phyloP scores from a whole-genome alignment of 1,284 basidiomycete genomes.

The Paramarasmius palmivorus region DNA sequence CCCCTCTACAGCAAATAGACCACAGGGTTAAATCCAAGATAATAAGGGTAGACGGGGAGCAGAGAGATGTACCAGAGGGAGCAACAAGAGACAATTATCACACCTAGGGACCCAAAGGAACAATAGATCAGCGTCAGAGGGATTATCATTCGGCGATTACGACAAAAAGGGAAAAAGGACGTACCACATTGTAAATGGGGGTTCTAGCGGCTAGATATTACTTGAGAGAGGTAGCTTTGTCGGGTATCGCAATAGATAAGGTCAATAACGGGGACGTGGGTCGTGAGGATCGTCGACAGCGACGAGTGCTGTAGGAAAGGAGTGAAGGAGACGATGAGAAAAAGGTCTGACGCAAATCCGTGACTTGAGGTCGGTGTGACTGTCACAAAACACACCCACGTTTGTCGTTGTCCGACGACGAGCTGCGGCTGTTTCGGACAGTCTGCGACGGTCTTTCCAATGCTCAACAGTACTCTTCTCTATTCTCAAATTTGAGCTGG shows the following conservation, averaged over 20 bases:
- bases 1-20: constrained; percentile 48
- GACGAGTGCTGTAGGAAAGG: neutral
- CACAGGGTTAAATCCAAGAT: constrained; percentile 22
- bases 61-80: constrained; percentile 58
- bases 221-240: neutral
- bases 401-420: constrained; percentile 5
- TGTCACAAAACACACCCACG: constrained; percentile 2
- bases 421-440: too few relatives aligned
- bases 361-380: too few relatives aligned
- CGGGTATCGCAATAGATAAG: neutral
- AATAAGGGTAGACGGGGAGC: constrained; percentile 1
- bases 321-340: neutral
- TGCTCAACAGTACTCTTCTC: too few relatives aligned
- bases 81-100: constrained; percentile 69
- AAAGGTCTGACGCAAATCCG: neutral
- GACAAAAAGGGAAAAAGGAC: constrained; percentile 1
- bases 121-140: constrained; percentile 14
- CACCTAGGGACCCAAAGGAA: constrained; percentile 44
- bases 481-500: neutral
- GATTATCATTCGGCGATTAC: constrained; percentile 10
- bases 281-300: constrained; percentile 7
- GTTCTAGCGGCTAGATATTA: neutral
- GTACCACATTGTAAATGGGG: constrained; percentile 5
- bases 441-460: too few relatives aligned
- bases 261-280: neutral